phyloP scores from a whole-genome alignment of 495 filamentous ascomycete genomes.

The Stereocaulon alpinum region DNA sequence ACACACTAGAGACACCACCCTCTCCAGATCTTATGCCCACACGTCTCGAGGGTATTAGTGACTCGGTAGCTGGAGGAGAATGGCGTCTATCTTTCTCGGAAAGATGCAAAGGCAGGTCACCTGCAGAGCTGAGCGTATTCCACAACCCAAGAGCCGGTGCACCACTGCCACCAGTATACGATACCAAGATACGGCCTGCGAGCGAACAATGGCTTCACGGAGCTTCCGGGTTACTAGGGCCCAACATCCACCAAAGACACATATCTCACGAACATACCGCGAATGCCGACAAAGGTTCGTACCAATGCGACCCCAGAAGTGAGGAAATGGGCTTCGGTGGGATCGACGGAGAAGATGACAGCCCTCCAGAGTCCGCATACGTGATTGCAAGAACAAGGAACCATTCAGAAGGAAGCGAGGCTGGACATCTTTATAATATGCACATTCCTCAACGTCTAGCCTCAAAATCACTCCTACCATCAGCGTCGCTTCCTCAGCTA shows the following conservation, averaged over 20 bases:
- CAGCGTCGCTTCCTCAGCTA: conserved; percentile 10
- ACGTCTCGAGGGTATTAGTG: background rate
- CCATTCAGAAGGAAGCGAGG: conserved; percentile 10
- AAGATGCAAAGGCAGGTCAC: background rate
- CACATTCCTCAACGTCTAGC: conserved; percentile 17
- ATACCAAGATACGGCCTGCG: conserved; percentile 8
- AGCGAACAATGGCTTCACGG: conserved; percentile 13
- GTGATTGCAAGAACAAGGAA: conserved; percentile 4
- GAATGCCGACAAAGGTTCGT: background rate
- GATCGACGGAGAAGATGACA: conserved; percentile 12
- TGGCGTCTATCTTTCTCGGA: background rate
- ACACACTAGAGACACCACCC: background rate
- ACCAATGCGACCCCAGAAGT: conserved; percentile 1
- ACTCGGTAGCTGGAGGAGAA: conserved; percentile 1
- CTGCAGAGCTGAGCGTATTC: background rate
- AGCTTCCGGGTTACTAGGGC: conserved; percentile 4
- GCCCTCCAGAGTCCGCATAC: conserved; percentile 10
- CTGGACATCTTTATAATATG: conserved; percentile 19
- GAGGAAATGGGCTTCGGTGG: conserved; percentile 15
- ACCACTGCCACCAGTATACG: conserved; percentile 2
- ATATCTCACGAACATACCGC: background rate
- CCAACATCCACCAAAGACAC: background rate
- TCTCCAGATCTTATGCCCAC: conserved; percentile 4
- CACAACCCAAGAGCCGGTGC: background rate
- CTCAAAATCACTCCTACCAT: conserved; percentile 10